Base-by-base conservation (phyloP, 495 filamentous ascomycete species). In the Polyplosphaeria fusca region DNA sequence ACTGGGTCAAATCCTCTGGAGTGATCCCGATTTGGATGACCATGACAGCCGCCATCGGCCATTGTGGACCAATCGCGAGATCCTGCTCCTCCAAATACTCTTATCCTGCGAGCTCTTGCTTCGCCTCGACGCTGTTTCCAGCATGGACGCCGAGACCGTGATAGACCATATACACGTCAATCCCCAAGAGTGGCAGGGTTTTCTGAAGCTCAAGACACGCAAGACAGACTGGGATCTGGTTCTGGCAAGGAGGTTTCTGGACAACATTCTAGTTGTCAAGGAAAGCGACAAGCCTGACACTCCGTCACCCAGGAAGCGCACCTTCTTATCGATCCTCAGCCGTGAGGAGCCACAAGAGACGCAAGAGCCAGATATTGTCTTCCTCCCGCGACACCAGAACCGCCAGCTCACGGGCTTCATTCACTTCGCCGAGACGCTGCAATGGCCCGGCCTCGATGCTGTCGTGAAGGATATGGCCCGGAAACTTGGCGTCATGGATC, bases 201-300 rank as follows among this genome's bases (percentile, higher is more conserved):
- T 89, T 46, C 81, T 86, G 26, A 79, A 77, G 55, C 73, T 85
- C 30, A 79, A 83, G 19, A 85, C 80, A 25, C 72, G 74, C 14
- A 87, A 87, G 56, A 81, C 90, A 13, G 82, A 85, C 60, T 95
- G 89, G 89, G 88, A 90, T 59, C 68, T 95, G 26, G 71, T 91
- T 16, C 77, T 89, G 27, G 88, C 86, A 27, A 80, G 86, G 14
- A 75, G 82, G 2, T 91, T 89, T 74, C 75, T 92, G 13, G 86
- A 91, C 58, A 89, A 87, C 66, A 83, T 95, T 20, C 27, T 55
- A 22, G 64, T 60, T 9, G 47, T 61, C 5, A 55, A 47, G 30
- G 52, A 41, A 38, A 35, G 32, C 14, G 38, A 72, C 69, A n/a
- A 64, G 57, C 20, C 26, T 42, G 64, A 52, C 32, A 49, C 60